These are phyloP conservation scores for Aurantiochytrium sp. DNA, from an alignment of 108 stramenopile genomes.

Conservation along the genomic window DNA sequence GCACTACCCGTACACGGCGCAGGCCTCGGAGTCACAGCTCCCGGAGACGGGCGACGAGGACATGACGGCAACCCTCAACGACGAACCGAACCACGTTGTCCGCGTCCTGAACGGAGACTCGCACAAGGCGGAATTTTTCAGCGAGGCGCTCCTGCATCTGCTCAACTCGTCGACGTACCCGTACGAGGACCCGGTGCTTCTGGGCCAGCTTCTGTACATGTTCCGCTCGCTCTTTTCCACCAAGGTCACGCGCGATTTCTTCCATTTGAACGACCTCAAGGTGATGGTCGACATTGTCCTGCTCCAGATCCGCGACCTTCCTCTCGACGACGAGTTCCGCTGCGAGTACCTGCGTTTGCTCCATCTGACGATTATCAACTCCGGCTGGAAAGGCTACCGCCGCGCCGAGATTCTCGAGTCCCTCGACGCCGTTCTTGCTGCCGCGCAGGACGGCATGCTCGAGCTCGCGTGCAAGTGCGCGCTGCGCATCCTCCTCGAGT, in stretches of 20 bases:
- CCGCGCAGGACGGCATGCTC: background rate
- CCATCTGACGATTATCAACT: background rate
- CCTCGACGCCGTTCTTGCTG: background rate
- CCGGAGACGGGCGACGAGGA: background rate
- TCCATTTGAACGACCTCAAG: background rate
- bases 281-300: background rate
- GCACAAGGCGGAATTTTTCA: background rate
- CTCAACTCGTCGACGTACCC: background rate
- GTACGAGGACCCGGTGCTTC: background rate
- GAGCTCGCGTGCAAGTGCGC: background rate
- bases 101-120: background rate
- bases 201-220: slow-evolving; percentile 23
- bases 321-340: slow-evolving; percentile 12
- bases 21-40: background rate
- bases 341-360: background rate
- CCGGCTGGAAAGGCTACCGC: background rate
- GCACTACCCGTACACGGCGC: background rate
- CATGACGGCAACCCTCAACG: background rate
- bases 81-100: background rate
- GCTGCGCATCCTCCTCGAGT: background rate
- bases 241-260: background rate
- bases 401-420: slow-evolving; percentile 23
- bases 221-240: background rate
- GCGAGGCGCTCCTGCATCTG: background rate
- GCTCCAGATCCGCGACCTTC: background rate